phyloP scores from a whole-genome alignment of 305 asterid species.

The Plantago lanceolata region DNA sequence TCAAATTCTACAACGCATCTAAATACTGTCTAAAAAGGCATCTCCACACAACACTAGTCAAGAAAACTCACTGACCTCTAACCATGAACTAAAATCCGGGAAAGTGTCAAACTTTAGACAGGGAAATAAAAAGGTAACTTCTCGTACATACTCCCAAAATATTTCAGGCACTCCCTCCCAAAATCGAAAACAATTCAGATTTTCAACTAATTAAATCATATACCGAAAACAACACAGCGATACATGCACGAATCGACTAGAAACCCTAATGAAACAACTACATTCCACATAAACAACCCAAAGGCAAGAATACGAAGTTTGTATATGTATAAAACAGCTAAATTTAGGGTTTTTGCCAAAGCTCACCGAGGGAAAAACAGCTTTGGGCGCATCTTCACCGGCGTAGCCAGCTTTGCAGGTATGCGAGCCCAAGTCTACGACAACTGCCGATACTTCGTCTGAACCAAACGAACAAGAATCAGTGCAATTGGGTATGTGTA shows the following conservation, averaged over 20 bases:
- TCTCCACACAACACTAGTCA: neutral
- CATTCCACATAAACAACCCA: slow-evolving; percentile 7
- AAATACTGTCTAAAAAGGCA: neutral
- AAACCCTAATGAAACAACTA: slow-evolving; percentile 27
- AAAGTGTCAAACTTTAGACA: neutral
- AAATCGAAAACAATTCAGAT: slow-evolving; percentile 14
- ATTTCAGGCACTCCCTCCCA: too few relatives aligned
- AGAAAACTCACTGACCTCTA: neutral
- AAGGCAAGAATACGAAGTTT: neutral
- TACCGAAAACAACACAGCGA: neutral
- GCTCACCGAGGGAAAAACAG: slow-evolving; percentile 92
- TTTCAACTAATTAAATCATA: slow-evolving; percentile 8
- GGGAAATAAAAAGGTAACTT: neutral
- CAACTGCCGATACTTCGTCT: slow-evolving; percentile 97
- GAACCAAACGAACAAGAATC: slow-evolving; percentile 14
- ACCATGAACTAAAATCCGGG: neutral
- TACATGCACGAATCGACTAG: neutral
- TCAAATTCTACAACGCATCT: too few relatives aligned
- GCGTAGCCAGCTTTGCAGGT: slow-evolving; percentile 99
- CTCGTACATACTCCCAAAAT: neutral
- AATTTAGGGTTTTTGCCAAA: neutral
- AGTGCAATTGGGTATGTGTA: neutral
- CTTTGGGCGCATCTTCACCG: slow-evolving; percentile 99
- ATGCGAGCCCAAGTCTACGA: slow-evolving; percentile 80
- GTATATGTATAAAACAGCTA: neutral